Evolutionary conservation across 129 eudicot species (phyloP).

Genomic region (Chrysanthemum makinoi): DNA sequence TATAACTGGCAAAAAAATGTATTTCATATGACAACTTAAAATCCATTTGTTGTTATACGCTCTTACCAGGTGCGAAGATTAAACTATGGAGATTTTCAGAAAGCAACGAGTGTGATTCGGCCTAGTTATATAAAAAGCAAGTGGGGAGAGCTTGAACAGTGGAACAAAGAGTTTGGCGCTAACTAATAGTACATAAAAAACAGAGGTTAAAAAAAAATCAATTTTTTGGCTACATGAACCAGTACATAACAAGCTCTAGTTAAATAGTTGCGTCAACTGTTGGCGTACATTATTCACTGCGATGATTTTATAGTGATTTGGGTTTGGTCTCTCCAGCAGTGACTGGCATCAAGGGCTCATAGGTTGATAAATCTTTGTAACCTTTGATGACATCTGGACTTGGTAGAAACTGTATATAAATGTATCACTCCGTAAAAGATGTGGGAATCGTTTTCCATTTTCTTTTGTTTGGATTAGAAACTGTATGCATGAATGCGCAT

Average conservation of each 20-base stretch:
- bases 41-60: neutral
- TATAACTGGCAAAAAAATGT: neutral
- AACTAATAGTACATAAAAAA: slow-evolving; percentile 34
- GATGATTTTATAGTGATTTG: too few species aligned
- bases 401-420: too few species aligned
- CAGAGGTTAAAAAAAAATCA: neutral
- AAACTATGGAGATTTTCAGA: slow-evolving; percentile 71
- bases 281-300: too few species aligned
- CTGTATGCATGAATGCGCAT: too few species aligned
- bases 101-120: slow-evolving; percentile 85
- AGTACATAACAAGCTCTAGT: neutral
- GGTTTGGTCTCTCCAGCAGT: too few species aligned
- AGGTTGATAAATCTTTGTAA: too few species aligned
- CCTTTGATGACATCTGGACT: too few species aligned
- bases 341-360: too few species aligned
- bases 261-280: neutral
- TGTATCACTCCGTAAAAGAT: too few species aligned
- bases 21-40: neutral
- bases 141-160: slow-evolving; percentile 91
- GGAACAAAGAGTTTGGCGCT: slow-evolving; percentile 92
- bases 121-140: slow-evolving; percentile 84
- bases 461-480: too few species aligned
- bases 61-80: slow-evolving; percentile 60
- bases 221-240: slow-evolving; percentile 13
- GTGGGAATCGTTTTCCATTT: too few species aligned